Evolutionary conservation across 441 rosid genomes (phyloP).

Genomic region (Flueggea neowawraea): DNA sequence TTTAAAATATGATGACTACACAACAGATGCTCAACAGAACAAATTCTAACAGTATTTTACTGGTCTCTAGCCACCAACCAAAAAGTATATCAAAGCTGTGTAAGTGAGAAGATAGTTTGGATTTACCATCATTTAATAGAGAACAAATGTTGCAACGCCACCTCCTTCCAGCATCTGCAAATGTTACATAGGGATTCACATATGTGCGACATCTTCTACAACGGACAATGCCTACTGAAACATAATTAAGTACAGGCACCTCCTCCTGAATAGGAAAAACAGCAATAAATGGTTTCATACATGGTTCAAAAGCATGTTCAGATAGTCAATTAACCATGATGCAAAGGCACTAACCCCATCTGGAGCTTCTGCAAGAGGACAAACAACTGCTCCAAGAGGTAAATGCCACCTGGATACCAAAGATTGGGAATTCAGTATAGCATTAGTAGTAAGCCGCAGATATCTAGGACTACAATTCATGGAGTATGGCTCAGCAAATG

Average conservation of each 20-base stretch:
- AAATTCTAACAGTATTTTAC: background rate
- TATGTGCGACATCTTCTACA: conserved; percentile 99
- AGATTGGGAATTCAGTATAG: conserved; percentile 92
- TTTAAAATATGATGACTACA: too few relatives aligned
- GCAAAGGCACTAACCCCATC: conserved; percentile 70
- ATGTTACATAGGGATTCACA: conserved; percentile 88
- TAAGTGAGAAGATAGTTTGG: background rate
- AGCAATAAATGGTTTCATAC: conserved; percentile 6
- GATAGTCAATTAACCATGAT: conserved; percentile 15
- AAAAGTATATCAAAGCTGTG: conserved; percentile 4
- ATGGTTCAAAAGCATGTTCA: conserved; percentile 11
- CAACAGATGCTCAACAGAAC: background rate
- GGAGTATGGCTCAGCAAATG: conserved; percentile 51
- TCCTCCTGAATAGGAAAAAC: conserved; percentile 65
- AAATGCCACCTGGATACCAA: conserved; percentile 97
- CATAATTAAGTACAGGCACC: conserved; percentile 89
- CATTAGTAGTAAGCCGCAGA: conserved; percentile 82
- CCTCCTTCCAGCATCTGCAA: conserved; percentile 96
- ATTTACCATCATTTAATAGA: conserved; percentile 87
- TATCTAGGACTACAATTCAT: conserved; percentile 85
- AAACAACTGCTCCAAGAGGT: conserved; percentile 98
- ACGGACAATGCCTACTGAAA: conserved; percentile 82
- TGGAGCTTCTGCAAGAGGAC: conserved; percentile 97
- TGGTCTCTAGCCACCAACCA: background rate
- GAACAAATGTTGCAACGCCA: conserved; percentile 99